Conservation (phyloP, 2,329 filamentous ascomycete species). For the Aspergillus awamori region DNA sequence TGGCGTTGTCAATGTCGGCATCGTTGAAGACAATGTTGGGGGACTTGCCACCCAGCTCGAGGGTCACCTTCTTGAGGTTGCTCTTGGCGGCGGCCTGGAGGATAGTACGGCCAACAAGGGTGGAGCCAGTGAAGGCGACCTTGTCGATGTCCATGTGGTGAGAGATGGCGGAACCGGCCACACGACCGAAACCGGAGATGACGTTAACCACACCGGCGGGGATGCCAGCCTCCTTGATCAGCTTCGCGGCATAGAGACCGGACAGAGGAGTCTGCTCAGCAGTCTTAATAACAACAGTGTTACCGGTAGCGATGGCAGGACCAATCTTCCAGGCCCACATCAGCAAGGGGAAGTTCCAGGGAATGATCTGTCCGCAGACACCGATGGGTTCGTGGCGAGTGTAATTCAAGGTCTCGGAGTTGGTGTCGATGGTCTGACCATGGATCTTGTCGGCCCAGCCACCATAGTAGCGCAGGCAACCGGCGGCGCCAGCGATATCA, state of each 20-base stretch:
- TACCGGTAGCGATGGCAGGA: constrained; percentile 66
- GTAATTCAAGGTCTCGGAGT: constrained; percentile 80
- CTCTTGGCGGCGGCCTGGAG: constrained; percentile 65
- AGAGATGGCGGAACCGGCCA: constrained; percentile 70
- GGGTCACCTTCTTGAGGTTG: constrained; percentile 67
- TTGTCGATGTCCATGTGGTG: constrained; percentile 67
- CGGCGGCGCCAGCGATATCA: constrained; percentile 70
- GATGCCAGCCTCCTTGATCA: constrained; percentile 64
- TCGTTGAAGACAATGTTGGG: constrained; percentile 32
- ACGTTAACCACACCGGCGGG: constrained; percentile 64
- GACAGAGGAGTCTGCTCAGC: constrained; percentile 69
- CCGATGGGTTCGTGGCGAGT: constrained; percentile 76
- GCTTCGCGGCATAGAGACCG: constrained; percentile 61
- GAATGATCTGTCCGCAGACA: constrained; percentile 86
- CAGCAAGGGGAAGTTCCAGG: constrained; percentile 84
- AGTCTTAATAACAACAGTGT: constrained; percentile 65
- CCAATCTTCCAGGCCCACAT: constrained; percentile 87
- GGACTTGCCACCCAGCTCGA: constrained; percentile 40
- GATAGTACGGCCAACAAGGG: constrained; percentile 62
- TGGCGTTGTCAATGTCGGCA: constrained; percentile 32
- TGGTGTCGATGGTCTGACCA: constrained; percentile 82
- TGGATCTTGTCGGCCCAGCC: constrained; percentile 95
- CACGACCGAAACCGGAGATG: constrained; percentile 74
- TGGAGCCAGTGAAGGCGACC: constrained; percentile 66
- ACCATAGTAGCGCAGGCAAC: constrained; percentile 81